Base-by-base conservation (phyloP, 108 stramenopile species). In the Parmales sp. region DNA sequence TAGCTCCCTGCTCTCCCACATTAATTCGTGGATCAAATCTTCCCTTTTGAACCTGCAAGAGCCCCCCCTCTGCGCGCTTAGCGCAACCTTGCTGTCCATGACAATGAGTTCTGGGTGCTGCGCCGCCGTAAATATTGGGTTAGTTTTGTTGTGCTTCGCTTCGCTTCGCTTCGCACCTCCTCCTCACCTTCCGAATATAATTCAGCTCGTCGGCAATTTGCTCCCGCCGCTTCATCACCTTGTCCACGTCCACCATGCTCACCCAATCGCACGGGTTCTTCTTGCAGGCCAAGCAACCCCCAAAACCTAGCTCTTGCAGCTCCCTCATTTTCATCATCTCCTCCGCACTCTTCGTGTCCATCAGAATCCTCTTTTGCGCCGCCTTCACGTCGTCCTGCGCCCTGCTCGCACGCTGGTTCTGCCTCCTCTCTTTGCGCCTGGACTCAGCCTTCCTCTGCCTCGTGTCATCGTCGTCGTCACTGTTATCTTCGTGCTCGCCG, bases 21-120 rank as follows among this genome's bases (percentile, higher is more conserved):
- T 65, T 3, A 85, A 50, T 31, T 85, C 84, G n/a, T 81, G 37
- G 13, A 85, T 43, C 29, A 82, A 46, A 37, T 83, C 83, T 1
- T 16, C 36, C 2, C 76, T 43, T 38, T 73, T 45, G 66, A 85
- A 81, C 7, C 63, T 48, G 46, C 11, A 43, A 22, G 19, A 67
- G 13, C 84, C 84, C 1, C 82, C 84, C 31, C 51, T 41, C 25
- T 72, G 26, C 25, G 74, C 78, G 18, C 69, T 72, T 19, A 74
- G 39, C 6, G 78, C 45, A 3, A 83, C 68, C 16, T 41, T n/a
- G n/a, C 37, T 71, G 54, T 85, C 78, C n/a, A 82, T 23, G 29
- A 84, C 23, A 1, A 19, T 37, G 18, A 39, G 23, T 20, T 78
- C 76, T 4, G 75, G 76, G 45, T 74, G 68, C 20, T n/a, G n/a